These are phyloP conservation scores for Lipomyces chichibuensis DNA, from an alignment of 805 yeast species.

Conservation along the genomic window DNA sequence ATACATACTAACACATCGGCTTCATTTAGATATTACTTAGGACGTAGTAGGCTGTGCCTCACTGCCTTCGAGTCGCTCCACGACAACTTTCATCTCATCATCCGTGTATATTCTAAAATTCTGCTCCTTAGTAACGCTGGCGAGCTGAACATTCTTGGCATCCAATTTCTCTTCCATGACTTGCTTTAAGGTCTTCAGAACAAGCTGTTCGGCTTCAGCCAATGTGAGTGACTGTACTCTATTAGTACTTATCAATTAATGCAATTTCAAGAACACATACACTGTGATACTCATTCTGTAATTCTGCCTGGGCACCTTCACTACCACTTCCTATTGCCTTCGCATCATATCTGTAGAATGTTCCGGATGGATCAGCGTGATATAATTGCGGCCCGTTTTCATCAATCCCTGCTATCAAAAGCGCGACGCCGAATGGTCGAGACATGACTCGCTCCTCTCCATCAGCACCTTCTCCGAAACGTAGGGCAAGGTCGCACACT, in stretches of 20 bases:
- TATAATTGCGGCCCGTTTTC: constrained; percentile 90
- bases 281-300: constrained; percentile 94
- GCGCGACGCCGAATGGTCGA: constrained; percentile 98
- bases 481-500: constrained; percentile 92
- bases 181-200: constrained; percentile 87
- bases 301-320: constrained; percentile 98
- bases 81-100: constrained; percentile 78
- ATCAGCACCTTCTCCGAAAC: constrained; percentile 96
- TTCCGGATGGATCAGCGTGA: constrained; percentile 99
- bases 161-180: constrained; percentile 99
- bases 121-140: constrained; percentile 81
- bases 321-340: constrained; percentile 99
- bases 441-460: constrained; percentile 96
- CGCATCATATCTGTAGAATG: constrained; percentile 96
- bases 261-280: constrained; percentile 17
- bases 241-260: neutral
- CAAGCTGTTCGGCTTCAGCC: constrained; percentile 88
- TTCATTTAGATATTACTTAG: neutral
- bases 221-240: constrained; percentile 67
- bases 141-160: constrained; percentile 91
- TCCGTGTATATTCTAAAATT: constrained; percentile 88
- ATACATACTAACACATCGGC: neutral
- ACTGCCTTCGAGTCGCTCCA: constrained; percentile 56
- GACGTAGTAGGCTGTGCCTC: constrained; percentile 16
- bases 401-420: constrained; percentile 93